A percentile compares a stretch with the other conserved stretches of the same genome.
phyloP scores from a whole-genome alignment of 2,329 filamentous ascomycete species.

The Aspergillus spinulosporus region DNA sequence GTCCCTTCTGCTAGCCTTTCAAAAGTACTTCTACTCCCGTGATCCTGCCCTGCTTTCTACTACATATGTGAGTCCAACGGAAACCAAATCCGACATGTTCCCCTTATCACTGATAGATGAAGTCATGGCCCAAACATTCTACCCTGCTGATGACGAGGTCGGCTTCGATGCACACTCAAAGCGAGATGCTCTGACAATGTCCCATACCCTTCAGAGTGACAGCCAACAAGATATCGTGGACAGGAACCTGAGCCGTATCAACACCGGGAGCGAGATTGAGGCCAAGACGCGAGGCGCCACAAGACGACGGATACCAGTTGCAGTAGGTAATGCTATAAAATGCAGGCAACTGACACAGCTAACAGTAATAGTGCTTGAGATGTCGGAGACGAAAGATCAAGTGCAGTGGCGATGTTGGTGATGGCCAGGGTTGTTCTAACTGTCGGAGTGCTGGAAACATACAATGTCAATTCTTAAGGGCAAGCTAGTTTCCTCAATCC shows the following conservation, averaged over 20 bases:
- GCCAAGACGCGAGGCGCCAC: conserved; percentile 40
- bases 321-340: conserved; percentile 39
- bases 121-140: conserved; percentile 29
- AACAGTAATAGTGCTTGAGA: conserved; percentile 68
- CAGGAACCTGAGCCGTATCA: conserved; percentile 23
- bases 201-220: conserved; percentile 28
- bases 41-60: conserved; percentile 12
- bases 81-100: conserved; percentile 20
- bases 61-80: conserved; percentile 20
- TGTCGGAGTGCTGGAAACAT: conserved; percentile 70
- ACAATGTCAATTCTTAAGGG: conserved; percentile 76
- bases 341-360: conserved; percentile 6
- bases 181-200: conserved; percentile 27
- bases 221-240: conserved; percentile 29
- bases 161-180: conserved; percentile 26
- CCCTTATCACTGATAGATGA: conserved; percentile 20
- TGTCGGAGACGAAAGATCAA: conserved; percentile 94
- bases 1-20: conserved; percentile 16
- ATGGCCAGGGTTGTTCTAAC: conserved; percentile 76
- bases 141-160: conserved; percentile 25
- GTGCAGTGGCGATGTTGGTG: conserved; percentile 81
- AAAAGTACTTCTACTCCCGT: conserved; percentile 15
- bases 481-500: conserved; percentile 39
- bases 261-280: conserved; percentile 34
- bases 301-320: conserved; percentile 56